Base-by-base conservation (phyloP, 495 filamentous ascomycete species). In the Lichina pygmaea region DNA sequence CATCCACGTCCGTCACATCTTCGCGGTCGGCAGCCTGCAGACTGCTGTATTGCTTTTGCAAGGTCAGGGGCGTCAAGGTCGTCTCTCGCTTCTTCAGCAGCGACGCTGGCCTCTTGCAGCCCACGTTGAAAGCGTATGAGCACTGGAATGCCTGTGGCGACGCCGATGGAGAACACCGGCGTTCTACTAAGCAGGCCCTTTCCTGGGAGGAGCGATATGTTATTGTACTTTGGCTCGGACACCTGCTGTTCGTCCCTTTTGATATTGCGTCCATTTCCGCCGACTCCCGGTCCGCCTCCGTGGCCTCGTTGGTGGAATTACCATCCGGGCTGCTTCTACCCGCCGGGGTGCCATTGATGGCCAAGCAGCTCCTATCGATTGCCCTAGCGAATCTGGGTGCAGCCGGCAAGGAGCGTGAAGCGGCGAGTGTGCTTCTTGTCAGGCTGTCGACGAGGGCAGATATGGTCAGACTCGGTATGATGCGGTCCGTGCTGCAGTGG, bases 11-110 rank as follows among this genome's bases (percentile, higher is more conserved):
- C 36, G 10, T 15, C 11, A 39, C 66, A 78, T 0, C 58, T 83
- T 6, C 36, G 11, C 71, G 75, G 11, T 70, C 70, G 46, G 83
- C 79, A 17, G 70, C 92, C 43, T 78, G 75, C 56, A 71, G 66
- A 49, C 60, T 95, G 11, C 61, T 99, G 11, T 93, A 94, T 57
- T 80, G 77, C 0, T 73, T 95, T 46, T 94, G 84, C 67, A 99
- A 99, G 57, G 73, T 95, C 46, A 72, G 89, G 42, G 89, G 89
- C 24, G 74, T 83, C 55, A 95, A 95, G 54, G 78, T 95, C 15
- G 80, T 95, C 49, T 74, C 77, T 45, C 66, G 82, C 24, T 94
- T 95, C 57, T 63, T 95, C 33, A 81, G 79, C 52, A 86, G 86
- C 54, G 86, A 93, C 51, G 78, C 85, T 0, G 74, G 68, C 47